Evolutionary conservation across 1,284 basidiomycete genomes (phyloP), one percentile per base, ranked within the genome.

Genomic region (Cutaneotrichosporon sp.): DNA sequence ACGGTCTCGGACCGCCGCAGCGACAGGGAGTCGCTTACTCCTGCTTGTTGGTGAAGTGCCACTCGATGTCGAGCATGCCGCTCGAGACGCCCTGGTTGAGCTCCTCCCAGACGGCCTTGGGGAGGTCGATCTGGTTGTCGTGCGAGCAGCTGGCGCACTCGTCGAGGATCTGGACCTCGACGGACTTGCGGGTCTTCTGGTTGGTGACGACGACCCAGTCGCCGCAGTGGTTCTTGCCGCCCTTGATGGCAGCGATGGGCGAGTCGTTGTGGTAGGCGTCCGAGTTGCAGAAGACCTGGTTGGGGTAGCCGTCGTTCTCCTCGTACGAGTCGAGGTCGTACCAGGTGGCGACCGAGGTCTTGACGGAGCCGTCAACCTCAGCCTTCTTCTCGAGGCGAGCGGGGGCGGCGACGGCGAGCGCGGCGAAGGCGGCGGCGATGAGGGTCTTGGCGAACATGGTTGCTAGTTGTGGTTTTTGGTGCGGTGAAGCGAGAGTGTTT

Each of bases 211-310:
- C 10, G 51, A 53, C 25, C 29, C 14, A 14, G 34, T 38, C 7
- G 34, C 34, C 34, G 34, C 51, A 53, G 51, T 53, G 20, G 51
- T 53, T n/a, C 51, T 53, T 18, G 51, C 51, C 51, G 16, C 51
- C 51, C 51, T 53, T 53, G 33, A 53, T 38, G 22, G 51, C 51
- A 18, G 34, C 51, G 22, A 53, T 38, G 33, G 13, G 51, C 6
- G 33, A 22, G 51, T 53, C 33, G 51, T 53, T 53, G 34, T 25
- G 22, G 33, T 38, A 24, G 34, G n/a, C 11, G 33, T 33, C 51
- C n/a, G 16, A 24, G 22, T 24, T 20, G 51, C 51, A 53, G 22
- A n/a, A 34, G 16, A 53, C 51, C 33, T 22, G 20, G 51, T 38
- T 38, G 20, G 33, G 33, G n/a, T n/a, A 53, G 34, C 51, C 51